A percentile compares a stretch with the other conserved stretches of the same genome.
Conservation (phyloP, 2,329 filamentous ascomycete genomes). For the Claviceps sp. region DNA sequence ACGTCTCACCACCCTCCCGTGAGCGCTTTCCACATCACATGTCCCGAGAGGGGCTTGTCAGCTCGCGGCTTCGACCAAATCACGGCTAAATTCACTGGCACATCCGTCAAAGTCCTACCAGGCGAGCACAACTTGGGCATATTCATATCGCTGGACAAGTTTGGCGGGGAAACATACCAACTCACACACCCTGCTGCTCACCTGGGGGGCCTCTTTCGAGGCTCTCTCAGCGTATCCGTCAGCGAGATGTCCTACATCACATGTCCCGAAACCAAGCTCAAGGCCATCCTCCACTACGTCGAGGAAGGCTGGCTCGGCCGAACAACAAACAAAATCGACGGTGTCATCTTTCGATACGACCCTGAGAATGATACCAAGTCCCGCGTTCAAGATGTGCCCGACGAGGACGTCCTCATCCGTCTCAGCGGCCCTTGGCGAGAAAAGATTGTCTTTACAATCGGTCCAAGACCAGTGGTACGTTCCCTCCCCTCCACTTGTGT, state of each 20-base stretch:
- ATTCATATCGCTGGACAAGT: constrained; percentile 72
- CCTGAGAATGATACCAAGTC: constrained; percentile 70
- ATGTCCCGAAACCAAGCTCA: constrained; percentile 80
- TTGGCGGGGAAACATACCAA: constrained; percentile 82
- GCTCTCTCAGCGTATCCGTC: constrained; percentile 79
- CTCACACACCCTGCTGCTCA: constrained; percentile 91
- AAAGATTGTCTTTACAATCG: constrained; percentile 47
- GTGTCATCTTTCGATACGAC: constrained; percentile 82
- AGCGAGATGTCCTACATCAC: constrained; percentile 80
- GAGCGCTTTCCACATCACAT: constrained; percentile 88
- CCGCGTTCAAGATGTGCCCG: constrained; percentile 73
- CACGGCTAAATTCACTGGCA: constrained; percentile 94
- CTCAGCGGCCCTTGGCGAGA: constrained; percentile 81
- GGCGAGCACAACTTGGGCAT: constrained; percentile 93
- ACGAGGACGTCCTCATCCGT: constrained; percentile 68
- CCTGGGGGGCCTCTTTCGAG: constrained; percentile 74
- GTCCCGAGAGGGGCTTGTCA: constrained; percentile 76
- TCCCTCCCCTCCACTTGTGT: not conserved
- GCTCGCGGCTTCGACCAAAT: constrained; percentile 92
- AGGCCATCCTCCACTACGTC: constrained; percentile 82
- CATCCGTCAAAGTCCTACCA: constrained; percentile 79
- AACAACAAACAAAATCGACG: constrained; percentile 81
- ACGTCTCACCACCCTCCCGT: constrained; percentile 96
- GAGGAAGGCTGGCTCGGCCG: constrained; percentile 93
- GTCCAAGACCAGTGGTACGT: constrained; percentile 48